Base-by-base conservation (phyloP, 371 early-diverging fungal genomes). In the Mortierella sp. region DNA sequence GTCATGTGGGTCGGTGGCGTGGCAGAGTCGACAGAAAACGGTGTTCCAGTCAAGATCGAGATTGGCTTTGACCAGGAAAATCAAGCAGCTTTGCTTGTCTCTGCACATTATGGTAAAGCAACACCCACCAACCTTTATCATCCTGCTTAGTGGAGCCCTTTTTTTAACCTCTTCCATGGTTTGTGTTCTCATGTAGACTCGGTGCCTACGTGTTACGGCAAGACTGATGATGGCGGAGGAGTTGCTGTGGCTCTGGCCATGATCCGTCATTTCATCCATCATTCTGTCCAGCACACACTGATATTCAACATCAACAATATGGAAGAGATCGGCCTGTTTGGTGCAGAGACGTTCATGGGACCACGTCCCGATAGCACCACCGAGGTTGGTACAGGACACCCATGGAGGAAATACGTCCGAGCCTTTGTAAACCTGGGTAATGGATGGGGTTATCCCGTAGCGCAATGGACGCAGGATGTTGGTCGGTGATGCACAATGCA, bases 191-290 rank as follows among this genome's bases (percentile, higher is more conserved):
- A 9, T 38, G 10, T 61, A 87, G 88, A 95, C 60, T 89, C 90
- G 14, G 91, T 91, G 0, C 82, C 91, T 7, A 82, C 91, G 13
- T 89, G 91, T 70, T 82, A 85, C 54, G 96, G 96, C 46, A 91
- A 88, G 16, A 92, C 91, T 27, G 96, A 96, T 58, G 89, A 94
- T 70, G 95, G 94, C 7, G 89, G 93, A 34, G 89, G 91, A n/a
- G 86, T 92, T 9, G 90, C 83, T 0, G 87, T 86, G 26, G 83
- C 86, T 46, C 67, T 96, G 14, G 93, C 93, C 51, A 57, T 88
- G 45, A 56, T 90, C 31, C 86, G 89, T 12, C 87, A 88, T 30
- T 83, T 91, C 64, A 78, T 87, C 14, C 70, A 78, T 12, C 80
- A 87, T 54, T 89, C 87, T 41, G 82, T 84, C 54, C 78, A 82